Percentiles rank a stretch among this genome's conserved stretches.
Evolutionary conservation across 805 yeast species (phyloP).

Genomic region (Saccharomycopsis fermentans): DNA sequence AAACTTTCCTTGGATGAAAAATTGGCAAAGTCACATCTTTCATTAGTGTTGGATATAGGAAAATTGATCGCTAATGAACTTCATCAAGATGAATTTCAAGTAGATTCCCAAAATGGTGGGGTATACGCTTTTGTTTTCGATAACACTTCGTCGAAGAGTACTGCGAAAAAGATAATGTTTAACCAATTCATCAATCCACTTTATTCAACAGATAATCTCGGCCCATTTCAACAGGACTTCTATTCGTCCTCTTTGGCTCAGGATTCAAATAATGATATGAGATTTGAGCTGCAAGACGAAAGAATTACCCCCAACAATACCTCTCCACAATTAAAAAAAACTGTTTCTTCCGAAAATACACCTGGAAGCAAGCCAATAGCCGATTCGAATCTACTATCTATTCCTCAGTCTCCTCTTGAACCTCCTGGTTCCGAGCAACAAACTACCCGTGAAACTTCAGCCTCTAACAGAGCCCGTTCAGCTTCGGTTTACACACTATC

Average conservation of each 20-base stretch:
- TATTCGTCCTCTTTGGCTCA: too few species aligned
- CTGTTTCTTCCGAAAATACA: background rate
- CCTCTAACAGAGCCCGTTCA: slow-evolving; percentile 6
- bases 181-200: slow-evolving; percentile 31
- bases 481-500: slow-evolving; percentile 13
- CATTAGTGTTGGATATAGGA: slow-evolving; percentile 10
- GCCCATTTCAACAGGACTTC: background rate
- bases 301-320: background rate
- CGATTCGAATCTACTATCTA: background rate
- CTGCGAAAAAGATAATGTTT: slow-evolving; percentile 71
- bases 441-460: background rate
- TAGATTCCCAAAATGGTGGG: slow-evolving; percentile 49
- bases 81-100: slow-evolving; percentile 22
- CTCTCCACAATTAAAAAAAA: background rate
- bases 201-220: background rate
- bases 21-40: slow-evolving; percentile 8
- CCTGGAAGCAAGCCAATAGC: background rate
- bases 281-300: background rate
- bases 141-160: slow-evolving; percentile 80
- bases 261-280: too few species aligned
- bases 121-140: slow-evolving; percentile 84
- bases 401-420: background rate
- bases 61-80: slow-evolving; percentile 12
- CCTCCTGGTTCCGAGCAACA: background rate
- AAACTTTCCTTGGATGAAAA: slow-evolving; percentile 11